phyloP scores from a whole-genome alignment of 768 basidiomycete species.

The Scleroderma bovista region DNA sequence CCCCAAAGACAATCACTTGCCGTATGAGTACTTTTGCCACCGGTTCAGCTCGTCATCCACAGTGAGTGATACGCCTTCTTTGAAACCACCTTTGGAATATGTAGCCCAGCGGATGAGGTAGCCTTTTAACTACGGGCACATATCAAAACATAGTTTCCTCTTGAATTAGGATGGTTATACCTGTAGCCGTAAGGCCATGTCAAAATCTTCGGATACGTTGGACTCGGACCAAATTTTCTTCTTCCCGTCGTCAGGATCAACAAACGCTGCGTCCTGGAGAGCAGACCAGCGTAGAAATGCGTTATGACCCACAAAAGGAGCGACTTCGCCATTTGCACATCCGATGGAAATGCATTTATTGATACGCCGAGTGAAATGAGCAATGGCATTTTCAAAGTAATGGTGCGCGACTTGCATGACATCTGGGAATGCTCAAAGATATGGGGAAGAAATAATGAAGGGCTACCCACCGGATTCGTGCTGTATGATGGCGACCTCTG shows the following conservation, averaged over 20 bases:
- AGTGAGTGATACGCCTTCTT: slow-evolving; percentile 88
- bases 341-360: slow-evolving; percentile 78
- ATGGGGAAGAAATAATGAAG: not conserved
- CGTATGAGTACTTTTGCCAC: slow-evolving; percentile 88
- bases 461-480: slow-evolving; percentile 63
- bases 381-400: slow-evolving; percentile 88
- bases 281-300: slow-evolving; percentile 91
- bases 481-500: slow-evolving; percentile 88
- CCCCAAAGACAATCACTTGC: slow-evolving; percentile 13
- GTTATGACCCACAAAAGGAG: slow-evolving; percentile 81
- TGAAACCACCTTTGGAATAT: slow-evolving; percentile 80
- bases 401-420: slow-evolving; percentile 88
- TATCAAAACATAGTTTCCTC: slow-evolving; percentile 55
- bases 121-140: not conserved
- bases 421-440: slow-evolving; percentile 32
- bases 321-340: slow-evolving; percentile 73
- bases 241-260: slow-evolving; percentile 50
- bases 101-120: slow-evolving; percentile 50
- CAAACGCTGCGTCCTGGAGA: slow-evolving; percentile 77
- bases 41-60: slow-evolving; percentile 87
- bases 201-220: slow-evolving; percentile 65
- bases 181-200: slow-evolving; percentile 59
- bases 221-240: slow-evolving; percentile 69
- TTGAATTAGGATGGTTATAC: slow-evolving; percentile 2
- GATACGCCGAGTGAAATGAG: slow-evolving; percentile 83